A percentile compares a stretch with the other conserved stretches of the same genome.
Evolutionary conservation across 2,329 filamentous ascomycete species (phyloP).

Genomic region (Cryphonectria japonica): DNA sequence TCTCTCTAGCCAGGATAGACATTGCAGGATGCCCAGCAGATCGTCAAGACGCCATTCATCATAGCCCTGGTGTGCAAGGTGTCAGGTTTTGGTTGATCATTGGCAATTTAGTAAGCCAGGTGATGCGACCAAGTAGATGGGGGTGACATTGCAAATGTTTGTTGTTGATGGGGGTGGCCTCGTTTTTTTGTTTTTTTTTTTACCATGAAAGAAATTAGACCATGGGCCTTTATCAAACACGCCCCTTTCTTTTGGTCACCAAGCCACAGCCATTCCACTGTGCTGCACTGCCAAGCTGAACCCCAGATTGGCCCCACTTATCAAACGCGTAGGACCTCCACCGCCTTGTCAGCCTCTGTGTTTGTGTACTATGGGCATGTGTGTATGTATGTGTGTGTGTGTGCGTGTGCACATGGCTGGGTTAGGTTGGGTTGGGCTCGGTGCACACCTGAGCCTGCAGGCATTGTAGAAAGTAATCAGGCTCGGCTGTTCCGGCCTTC

Average conservation of each 20-base stretch:
- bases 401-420: background rate
- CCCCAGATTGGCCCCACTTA: constrained; percentile 9
- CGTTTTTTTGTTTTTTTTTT: constrained; percentile 3
- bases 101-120: background rate
- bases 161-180: constrained; percentile 9
- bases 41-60: background rate
- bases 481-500: background rate
- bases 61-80: background rate
- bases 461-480: background rate
- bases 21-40: background rate
- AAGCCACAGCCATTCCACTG: background rate
- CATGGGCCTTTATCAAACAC: constrained; percentile 12
- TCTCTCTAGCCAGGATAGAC: background rate
- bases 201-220: constrained; percentile 11
- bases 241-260: constrained; percentile 8
- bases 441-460: background rate
- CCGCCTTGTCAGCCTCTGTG: constrained; percentile 4
- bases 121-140: background rate
- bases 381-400: background rate
- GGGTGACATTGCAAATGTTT: background rate
- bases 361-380: background rate
- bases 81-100: background rate
- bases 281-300: constrained; percentile 15
- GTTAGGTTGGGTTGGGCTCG: background rate
- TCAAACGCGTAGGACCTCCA: constrained; percentile 9